These are phyloP conservation scores for Cardamine resedifolia DNA, from an alignment of 345 rosid species.

Conservation along the genomic window DNA sequence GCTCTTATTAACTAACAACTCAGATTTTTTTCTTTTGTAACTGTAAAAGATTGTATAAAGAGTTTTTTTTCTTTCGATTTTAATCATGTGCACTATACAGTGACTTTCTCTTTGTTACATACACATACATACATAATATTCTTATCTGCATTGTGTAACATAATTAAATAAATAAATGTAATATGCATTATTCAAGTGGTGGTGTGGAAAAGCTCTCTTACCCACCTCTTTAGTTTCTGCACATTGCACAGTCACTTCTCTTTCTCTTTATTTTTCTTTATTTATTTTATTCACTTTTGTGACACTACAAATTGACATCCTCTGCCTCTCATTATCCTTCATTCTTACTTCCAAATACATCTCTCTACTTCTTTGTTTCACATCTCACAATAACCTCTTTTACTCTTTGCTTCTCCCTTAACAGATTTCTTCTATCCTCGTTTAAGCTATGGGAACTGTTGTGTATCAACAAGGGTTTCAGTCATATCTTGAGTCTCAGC, in stretches of 20 bases:
- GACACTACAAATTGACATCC: constrained; percentile 42
- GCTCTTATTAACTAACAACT: not conserved
- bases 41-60: constrained; percentile 16
- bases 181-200: constrained; percentile 37
- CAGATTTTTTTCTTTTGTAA: not conserved
- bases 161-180: not conserved
- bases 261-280: constrained; percentile 25
- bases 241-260: constrained; percentile 35
- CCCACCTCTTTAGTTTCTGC: constrained; percentile 39
- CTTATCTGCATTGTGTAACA: constrained; percentile 31
- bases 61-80: not conserved
- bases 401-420: constrained; percentile 6
- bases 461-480: constrained; percentile 64
- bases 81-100: constrained; percentile 26
- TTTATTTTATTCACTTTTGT: constrained; percentile 33
- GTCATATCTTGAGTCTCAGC: constrained; percentile 54
- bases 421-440: not conserved
- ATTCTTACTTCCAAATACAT: constrained; percentile 34
- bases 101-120: not conserved
- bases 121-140: not conserved
- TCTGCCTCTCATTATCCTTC: constrained; percentile 41
- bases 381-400: constrained; percentile 13
- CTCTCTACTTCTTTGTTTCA: constrained; percentile 29
- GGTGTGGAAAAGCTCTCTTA: constrained; percentile 38
- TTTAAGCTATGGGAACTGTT: constrained; percentile 58